These are phyloP conservation scores for Parsonsia alboflavescens DNA, from an alignment of 257 asterid species.

Conservation along the genomic window DNA sequence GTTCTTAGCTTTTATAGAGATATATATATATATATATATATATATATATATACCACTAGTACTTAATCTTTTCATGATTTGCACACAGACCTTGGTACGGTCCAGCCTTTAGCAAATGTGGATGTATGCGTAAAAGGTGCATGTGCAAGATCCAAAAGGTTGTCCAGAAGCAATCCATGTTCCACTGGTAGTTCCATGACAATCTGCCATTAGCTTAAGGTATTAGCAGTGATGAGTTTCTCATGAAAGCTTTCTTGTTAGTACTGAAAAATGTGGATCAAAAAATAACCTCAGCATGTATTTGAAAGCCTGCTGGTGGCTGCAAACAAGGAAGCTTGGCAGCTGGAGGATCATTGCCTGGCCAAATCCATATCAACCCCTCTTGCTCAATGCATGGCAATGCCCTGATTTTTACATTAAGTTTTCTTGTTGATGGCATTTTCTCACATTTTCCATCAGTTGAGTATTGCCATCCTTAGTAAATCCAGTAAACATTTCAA, in stretches of 20 bases:
- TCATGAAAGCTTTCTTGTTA: not conserved
- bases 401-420: constrained; percentile 64
- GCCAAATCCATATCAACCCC: constrained; percentile 98
- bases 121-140: constrained; percentile 97
- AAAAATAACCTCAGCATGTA: constrained; percentile 82
- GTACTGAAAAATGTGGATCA: not conserved
- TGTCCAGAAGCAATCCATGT: constrained; percentile 87
- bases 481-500: constrained; percentile 19
- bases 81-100: constrained; percentile 64
- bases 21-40: no score
- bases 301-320: constrained; percentile 85
- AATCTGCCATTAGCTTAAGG: constrained; percentile 42
- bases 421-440: constrained; percentile 85
- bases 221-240: constrained; percentile 7
- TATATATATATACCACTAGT: not conserved
- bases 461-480: constrained; percentile 88
- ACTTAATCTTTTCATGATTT: not conserved
- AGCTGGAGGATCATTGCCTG: constrained; percentile 83
- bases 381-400: constrained; percentile 93
- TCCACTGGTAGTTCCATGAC: constrained; percentile 96
- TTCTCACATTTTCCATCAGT: constrained; percentile 89
- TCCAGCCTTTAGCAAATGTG: constrained; percentile 97
- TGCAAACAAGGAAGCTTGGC: constrained; percentile 66
- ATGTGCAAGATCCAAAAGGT: constrained; percentile 95
- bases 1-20: not conserved